These are phyloP conservation scores for Neonectria hederae DNA, from an alignment of 2,329 filamentous ascomycete species.

Conservation along the genomic window DNA sequence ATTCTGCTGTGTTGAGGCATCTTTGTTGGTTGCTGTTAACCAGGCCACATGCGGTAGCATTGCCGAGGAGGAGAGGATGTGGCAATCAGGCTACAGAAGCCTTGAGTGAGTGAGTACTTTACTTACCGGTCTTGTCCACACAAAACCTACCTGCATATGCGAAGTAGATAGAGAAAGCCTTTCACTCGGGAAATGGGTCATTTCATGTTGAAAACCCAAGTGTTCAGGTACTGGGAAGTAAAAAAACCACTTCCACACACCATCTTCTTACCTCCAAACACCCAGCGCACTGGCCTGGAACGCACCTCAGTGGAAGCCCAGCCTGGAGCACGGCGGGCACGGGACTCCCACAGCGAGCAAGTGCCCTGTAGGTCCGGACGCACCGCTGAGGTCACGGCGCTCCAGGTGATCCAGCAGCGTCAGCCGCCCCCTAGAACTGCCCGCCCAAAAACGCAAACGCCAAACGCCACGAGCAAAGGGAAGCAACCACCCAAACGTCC, in stretches of 20 bases:
- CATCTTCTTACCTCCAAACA: not conserved
- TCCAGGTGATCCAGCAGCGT: conserved; percentile 27
- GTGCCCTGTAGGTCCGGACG: conserved; percentile 16
- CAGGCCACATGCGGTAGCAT: too few relatives aligned
- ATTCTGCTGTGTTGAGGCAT: too few relatives aligned
- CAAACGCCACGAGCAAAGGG: conserved; percentile 28
- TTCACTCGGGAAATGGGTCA: not conserved
- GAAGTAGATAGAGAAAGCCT: not conserved
- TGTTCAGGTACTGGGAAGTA: not conserved
- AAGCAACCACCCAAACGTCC: conserved; percentile 23
- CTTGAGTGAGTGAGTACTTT: not conserved
- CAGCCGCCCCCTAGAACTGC: conserved; percentile 8
- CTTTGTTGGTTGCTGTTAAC: not conserved
- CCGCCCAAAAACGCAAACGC: conserved; percentile 26
- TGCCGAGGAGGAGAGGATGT: not conserved
- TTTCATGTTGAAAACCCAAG: too few relatives aligned
- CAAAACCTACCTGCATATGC: not conserved
- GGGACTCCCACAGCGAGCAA: conserved; percentile 18
- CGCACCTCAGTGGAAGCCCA: not conserved
- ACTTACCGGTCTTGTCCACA: not conserved
- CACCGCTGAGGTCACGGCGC: conserved; percentile 11
- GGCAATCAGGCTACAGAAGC: not conserved
- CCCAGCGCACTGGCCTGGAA: conserved; percentile 3
- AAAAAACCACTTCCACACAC: not conserved
- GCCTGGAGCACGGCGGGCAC: not conserved